Conservation (phyloP, 805 yeast species). For the Cephaloascus fragrans region DNA sequence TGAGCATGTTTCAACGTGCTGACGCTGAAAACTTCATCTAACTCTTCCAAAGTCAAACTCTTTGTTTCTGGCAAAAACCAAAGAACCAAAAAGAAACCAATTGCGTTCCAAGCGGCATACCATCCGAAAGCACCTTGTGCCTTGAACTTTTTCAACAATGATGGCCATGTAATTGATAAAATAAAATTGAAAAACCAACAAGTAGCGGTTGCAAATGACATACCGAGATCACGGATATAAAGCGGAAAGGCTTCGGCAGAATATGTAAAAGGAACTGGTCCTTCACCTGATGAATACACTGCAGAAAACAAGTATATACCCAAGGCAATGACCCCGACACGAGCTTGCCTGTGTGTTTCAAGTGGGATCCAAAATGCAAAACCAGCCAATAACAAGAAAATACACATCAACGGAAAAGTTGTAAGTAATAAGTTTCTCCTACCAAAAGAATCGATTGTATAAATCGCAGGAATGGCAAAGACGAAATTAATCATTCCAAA, state of each 20-base stretch:
- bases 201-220: slow-evolving; percentile 33
- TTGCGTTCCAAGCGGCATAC: slow-evolving; percentile 34
- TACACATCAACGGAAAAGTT: slow-evolving; percentile 32
- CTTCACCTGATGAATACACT: slow-evolving; percentile 34
- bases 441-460: slow-evolving; percentile 40
- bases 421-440: slow-evolving; percentile 29
- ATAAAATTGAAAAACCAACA: slow-evolving; percentile 36
- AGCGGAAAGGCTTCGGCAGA: slow-evolving; percentile 34
- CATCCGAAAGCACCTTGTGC: slow-evolving; percentile 32
- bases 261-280: slow-evolving; percentile 35
- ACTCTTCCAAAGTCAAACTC: slow-evolving; percentile 35
- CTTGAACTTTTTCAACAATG: slow-evolving; percentile 23
- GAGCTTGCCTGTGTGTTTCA: slow-evolving; percentile 15
- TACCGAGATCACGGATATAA: slow-evolving; percentile 33
- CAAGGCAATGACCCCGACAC: slow-evolving; percentile 31
- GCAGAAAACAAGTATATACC: slow-evolving; percentile 57
- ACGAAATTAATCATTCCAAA: slow-evolving; percentile 36
- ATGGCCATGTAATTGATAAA: slow-evolving; percentile 34
- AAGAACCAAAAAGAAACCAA: slow-evolving; percentile 32
- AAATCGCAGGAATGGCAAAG: slow-evolving; percentile 39
- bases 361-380: slow-evolving; percentile 24
- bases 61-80: slow-evolving; percentile 32
- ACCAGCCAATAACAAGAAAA: slow-evolving; percentile 29
- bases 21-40: slow-evolving; percentile 32
- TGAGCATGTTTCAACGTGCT: slow-evolving; percentile 24